These are phyloP conservation scores for Skeletonema marinoi DNA, from an alignment of 108 stramenopile species.

Conservation along the genomic window DNA sequence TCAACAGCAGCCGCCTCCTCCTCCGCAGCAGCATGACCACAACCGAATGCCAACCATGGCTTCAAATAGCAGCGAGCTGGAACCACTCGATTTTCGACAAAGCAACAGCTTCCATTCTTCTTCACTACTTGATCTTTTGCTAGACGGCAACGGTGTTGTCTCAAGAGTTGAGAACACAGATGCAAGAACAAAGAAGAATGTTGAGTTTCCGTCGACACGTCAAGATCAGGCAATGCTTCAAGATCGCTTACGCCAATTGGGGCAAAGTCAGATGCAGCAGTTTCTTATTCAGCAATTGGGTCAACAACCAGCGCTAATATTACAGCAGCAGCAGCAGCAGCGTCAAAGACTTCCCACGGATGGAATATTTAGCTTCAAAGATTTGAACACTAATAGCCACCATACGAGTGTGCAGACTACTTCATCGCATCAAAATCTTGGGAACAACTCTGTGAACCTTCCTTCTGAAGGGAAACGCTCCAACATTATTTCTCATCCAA, in stretches of 20 bases:
- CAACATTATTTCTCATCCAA: not conserved
- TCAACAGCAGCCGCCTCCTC: not conserved
- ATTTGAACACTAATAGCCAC: not conserved
- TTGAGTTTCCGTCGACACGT: not conserved
- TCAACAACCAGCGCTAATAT: not conserved
- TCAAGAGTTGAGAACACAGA: not conserved
- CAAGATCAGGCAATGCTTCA: not conserved
- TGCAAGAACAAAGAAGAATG: not conserved
- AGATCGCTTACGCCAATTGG: not conserved
- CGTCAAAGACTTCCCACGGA: not conserved
- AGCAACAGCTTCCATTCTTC: not conserved
- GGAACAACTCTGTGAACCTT: not conserved
- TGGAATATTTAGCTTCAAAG: not conserved
- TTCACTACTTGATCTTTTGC: not conserved
- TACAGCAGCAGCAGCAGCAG: slow-evolving; percentile 1
- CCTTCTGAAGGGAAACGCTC: not conserved
- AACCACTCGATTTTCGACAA: not conserved
- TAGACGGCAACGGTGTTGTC: not conserved
- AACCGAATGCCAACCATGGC: not conserved
- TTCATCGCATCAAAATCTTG: not conserved
- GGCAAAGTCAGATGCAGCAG: slow-evolving; percentile 2
- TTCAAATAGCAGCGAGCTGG: not conserved
- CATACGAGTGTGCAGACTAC: not conserved
- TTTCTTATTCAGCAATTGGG: not conserved
- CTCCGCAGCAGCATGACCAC: not conserved